phyloP scores from a whole-genome alignment of 768 basidiomycete genomes.

The Filobasidium wieringae region DNA sequence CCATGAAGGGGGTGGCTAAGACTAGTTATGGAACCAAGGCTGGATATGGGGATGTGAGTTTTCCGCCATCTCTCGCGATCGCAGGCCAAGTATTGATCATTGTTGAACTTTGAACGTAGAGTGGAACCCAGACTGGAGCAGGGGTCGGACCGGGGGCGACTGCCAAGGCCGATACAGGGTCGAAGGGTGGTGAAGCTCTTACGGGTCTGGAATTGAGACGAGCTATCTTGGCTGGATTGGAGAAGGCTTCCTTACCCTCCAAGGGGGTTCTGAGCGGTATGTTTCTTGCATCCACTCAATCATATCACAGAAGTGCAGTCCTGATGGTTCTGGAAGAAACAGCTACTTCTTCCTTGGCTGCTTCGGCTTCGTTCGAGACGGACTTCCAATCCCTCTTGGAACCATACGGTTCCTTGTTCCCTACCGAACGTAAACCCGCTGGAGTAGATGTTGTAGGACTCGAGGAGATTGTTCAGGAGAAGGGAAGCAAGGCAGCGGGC shows the following conservation, averaged over 20 bases:
- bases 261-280: too few species aligned
- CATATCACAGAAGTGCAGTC: conserved; percentile 8
- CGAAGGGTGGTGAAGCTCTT: conserved; percentile 22
- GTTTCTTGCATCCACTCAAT: too few species aligned
- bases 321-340: not conserved
- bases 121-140: not conserved
- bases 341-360: conserved; percentile 8
- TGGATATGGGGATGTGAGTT: conserved; percentile 26
- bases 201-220: conserved; percentile 23
- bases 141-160: conserved; percentile 13
- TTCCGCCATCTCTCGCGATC: not conserved
- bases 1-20: conserved; percentile 29
- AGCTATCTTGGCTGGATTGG: conserved; percentile 30
- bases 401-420: conserved; percentile 31
- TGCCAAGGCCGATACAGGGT: conserved; percentile 5
- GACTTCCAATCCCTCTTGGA: conserved; percentile 34
- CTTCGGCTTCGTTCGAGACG: conserved; percentile 1
- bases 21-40: conserved; percentile 30
- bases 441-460: conserved; percentile 18
- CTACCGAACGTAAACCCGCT: conserved; percentile 20
- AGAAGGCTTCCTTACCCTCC: conserved; percentile 25
- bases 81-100: not conserved
- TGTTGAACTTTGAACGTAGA: not conserved
- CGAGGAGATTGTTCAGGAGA: conserved; percentile 17
- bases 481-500: not conserved